Evolutionary conservation across 805 yeast genomes (phyloP).

Genomic region (Saturnispora kantuleensis): DNA sequence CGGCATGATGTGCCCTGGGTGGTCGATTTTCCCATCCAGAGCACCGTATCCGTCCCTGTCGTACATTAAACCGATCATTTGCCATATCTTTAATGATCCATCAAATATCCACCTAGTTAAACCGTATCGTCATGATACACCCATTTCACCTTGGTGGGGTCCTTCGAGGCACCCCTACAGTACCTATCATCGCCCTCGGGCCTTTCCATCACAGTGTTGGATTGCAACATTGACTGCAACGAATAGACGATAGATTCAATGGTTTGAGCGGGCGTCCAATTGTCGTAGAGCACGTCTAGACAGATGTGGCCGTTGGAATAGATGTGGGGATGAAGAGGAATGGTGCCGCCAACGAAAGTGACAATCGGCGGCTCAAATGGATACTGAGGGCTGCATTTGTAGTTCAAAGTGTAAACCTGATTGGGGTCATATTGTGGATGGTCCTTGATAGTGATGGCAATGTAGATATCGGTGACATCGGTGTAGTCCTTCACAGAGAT

Average conservation of each 20-base stretch:
- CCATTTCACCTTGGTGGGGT: constrained; percentile 44
- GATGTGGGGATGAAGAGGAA: constrained; percentile 68
- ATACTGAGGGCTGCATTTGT: constrained; percentile 3
- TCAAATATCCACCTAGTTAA: constrained; percentile 8
- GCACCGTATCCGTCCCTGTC: too few relatives aligned
- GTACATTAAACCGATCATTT: too few relatives aligned
- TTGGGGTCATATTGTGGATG: constrained; percentile 4
- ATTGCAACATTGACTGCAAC: constrained; percentile 53
- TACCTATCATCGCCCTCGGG: constrained; percentile 52
- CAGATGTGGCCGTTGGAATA: constrained; percentile 77
- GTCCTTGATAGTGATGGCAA: constrained; percentile 4
- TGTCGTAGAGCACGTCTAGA: constrained; percentile 51
- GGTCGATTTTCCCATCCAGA: neutral
- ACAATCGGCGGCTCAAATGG: constrained; percentile 11
- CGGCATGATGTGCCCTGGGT: too few relatives aligned
- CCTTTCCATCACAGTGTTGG: constrained; percentile 36
- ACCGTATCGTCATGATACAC: constrained; percentile 52
- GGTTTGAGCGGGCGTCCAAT: constrained; percentile 58
- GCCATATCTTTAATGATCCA: neutral
- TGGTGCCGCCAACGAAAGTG: constrained; percentile 14
- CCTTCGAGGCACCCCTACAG: constrained; percentile 41
- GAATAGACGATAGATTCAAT: constrained; percentile 42
- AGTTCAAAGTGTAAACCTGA: constrained; percentile 3
- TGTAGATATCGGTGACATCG: neutral
- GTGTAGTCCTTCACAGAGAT: neutral